Evolutionary conservation across 768 basidiomycete genomes (phyloP), one percentile per base, ranked within the genome.

Genomic region (Termitomyces sp.): DNA sequence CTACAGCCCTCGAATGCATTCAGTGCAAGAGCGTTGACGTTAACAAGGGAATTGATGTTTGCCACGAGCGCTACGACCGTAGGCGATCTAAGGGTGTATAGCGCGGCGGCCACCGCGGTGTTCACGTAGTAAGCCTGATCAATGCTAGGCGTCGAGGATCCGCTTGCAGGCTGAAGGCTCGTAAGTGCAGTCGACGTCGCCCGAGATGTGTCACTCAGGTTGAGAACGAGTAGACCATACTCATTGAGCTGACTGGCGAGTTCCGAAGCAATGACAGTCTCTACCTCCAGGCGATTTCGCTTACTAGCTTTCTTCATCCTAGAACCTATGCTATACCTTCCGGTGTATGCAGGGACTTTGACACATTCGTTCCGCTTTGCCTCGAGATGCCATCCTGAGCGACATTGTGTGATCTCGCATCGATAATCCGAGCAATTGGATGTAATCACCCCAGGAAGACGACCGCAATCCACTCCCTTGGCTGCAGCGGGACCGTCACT

Each of bases 381-480:
- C 47, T 62, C 65, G 7, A 67, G 66, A 21, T 65, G 50, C 68
- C 69, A 73, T 10, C 69, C 71, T 12, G 62, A 54, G 25, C 59
- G 60, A 61, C 72, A 74, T 19, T 65, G 59, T 10, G 59, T 61
- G 31, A 73, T 60, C 17, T 68, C 52, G 54, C 74, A 75, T 16
- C 59, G 63, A 32, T 64, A 64, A 3, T 66, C 49, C 14, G 60
- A 59, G 51, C 73, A 74, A 5, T 56, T 58, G 12, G 66, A 63
- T 34, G 52, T 54, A 32, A 66, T 44, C 17, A 62, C 65, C 16
- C 71, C 62, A n/a, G 66, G 58, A 34, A 73, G 67, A 48, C 53
- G 58, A 16, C 67, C 63, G 51, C 74, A 75, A 54, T 74, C 71
- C 27, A 59, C 54, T 25, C 71, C 74, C 29, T 38, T 25, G 29